Evolutionary conservation across 2,329 filamentous ascomycete genomes (phyloP).

Genomic region (Monosporascus cannonballus): DNA sequence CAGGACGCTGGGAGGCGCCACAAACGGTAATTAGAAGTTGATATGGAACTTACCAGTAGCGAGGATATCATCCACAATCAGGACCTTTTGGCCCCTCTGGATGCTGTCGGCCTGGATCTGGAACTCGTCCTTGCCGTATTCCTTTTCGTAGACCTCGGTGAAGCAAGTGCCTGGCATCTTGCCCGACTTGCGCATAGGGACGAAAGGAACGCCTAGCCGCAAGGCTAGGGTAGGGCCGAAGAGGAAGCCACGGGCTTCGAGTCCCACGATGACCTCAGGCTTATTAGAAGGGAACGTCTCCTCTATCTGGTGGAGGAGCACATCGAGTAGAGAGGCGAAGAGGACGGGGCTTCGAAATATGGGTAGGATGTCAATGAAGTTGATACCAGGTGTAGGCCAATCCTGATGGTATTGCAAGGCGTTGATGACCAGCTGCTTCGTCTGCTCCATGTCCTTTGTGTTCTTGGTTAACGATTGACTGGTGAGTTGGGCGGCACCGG

Average conservation of each 20-base stretch:
- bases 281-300: conserved; percentile 54
- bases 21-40: not conserved
- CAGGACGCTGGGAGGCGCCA: too few species aligned
- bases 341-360: conserved; percentile 75
- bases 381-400: conserved; percentile 86
- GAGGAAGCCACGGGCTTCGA: conserved; percentile 91
- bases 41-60: conserved; percentile 69
- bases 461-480: conserved; percentile 54
- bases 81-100: conserved; percentile 77
- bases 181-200: conserved; percentile 89
- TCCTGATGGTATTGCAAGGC: conserved; percentile 82
- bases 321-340: conserved; percentile 72
- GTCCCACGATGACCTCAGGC: conserved; percentile 85
- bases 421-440: conserved; percentile 48
- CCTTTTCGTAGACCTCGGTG: conserved; percentile 85
- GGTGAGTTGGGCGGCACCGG: conserved; percentile 60
- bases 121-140: conserved; percentile 93
- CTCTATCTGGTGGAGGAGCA: conserved; percentile 76
- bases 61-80: conserved; percentile 97
- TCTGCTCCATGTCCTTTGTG: conserved; percentile 21
- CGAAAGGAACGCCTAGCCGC: conserved; percentile 76
- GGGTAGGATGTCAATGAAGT: conserved; percentile 97
- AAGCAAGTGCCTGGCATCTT: conserved; percentile 89
- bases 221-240: conserved; percentile 88
- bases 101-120: conserved; percentile 90